Base-by-base conservation (phyloP, 805 yeast species). In the Lachancea thermotolerans region DNA sequence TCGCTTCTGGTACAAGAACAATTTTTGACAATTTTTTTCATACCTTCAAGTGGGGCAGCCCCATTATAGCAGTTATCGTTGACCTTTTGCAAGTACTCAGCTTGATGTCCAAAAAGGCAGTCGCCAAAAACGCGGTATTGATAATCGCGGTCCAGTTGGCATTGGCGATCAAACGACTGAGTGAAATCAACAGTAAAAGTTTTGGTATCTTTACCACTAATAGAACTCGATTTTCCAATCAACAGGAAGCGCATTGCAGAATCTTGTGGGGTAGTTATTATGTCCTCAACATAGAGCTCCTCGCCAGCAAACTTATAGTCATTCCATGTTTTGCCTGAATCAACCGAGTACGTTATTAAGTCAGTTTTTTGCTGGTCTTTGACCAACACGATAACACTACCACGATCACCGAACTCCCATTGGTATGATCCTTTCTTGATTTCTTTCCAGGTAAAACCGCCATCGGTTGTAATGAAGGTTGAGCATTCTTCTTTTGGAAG, bases 371-470 rank as follows among this genome's bases (percentile, higher is more conserved):
- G 80, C 3, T 65, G 69, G 5, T 75, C 78, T 34, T 79, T 72
- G 1, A 84, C 91, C 41, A 90, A 62, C 1, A 87, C 87, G 41
- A 93, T 65, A 31, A 93, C 75, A 0, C 95, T 81, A 14, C 99
- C 99, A 52, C 87, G 85, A 64, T 93, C 99, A 50, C 98, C 98
- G 63, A 73, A 93, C 65, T 90, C 98, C 98, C 98, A 93, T 77
- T 84, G 83, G 54, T 78, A 76, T 1, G 79, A 74, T 3, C 95
- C 93, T 48, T 82, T 78, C 48, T 67, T 72, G 27, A 91, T 69
- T 64, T 87, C 95, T 42, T 65, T 77, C 98, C 98, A 93, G 2
- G 89, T 75, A 12, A 79, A 67, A 47, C 99, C 99, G 2, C 93
- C 99, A 66, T 93, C 98, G n/a, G 75, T 71, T 2, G 95, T 80